Evolutionary conservation across 345 rosid genomes (phyloP).

Genomic region (Brassica nigra): DNA sequence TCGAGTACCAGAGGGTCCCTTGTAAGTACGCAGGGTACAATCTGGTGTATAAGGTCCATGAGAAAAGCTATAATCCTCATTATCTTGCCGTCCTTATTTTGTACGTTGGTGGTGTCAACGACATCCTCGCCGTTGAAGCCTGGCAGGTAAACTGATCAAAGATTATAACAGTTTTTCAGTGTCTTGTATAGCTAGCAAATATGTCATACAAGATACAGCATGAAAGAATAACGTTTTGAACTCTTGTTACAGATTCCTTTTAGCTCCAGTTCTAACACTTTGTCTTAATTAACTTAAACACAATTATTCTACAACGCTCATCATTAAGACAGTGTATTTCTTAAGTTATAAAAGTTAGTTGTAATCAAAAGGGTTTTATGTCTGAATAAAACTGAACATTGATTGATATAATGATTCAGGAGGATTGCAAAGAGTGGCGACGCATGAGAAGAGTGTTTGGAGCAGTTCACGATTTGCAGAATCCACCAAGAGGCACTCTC

Average conservation of each 20-base stretch:
- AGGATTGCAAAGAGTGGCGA: slow-evolving; percentile 62
- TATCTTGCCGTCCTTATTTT: slow-evolving; percentile 66
- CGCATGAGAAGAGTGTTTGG: slow-evolving; percentile 78
- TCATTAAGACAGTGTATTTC: neutral
- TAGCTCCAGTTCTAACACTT: neutral
- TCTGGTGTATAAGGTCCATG: slow-evolving; percentile 63
- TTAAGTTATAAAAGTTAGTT: neutral
- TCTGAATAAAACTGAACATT: neutral
- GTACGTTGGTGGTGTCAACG: slow-evolving; percentile 58
- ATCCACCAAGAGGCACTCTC: slow-evolving; percentile 60
- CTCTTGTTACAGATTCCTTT: neutral
- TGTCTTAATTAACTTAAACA: neutral
- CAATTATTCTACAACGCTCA: neutral
- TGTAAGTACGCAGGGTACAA: slow-evolving; percentile 57
- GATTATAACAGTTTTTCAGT: neutral
- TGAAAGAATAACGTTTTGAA: neutral
- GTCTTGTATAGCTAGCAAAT: too few relatives aligned
- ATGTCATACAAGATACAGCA: neutral
- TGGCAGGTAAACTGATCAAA: slow-evolving; percentile 56
- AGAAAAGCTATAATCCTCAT: slow-evolving; percentile 59
- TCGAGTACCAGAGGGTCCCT: slow-evolving; percentile 70
- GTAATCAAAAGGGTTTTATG: neutral
- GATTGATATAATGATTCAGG: slow-evolving; percentile 37
- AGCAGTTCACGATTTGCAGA: slow-evolving; percentile 62
- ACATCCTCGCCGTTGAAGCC: slow-evolving; percentile 61